phyloP scores from a whole-genome alignment of 148 eudicot genomes.

The Dianthus caryophyllus region DNA sequence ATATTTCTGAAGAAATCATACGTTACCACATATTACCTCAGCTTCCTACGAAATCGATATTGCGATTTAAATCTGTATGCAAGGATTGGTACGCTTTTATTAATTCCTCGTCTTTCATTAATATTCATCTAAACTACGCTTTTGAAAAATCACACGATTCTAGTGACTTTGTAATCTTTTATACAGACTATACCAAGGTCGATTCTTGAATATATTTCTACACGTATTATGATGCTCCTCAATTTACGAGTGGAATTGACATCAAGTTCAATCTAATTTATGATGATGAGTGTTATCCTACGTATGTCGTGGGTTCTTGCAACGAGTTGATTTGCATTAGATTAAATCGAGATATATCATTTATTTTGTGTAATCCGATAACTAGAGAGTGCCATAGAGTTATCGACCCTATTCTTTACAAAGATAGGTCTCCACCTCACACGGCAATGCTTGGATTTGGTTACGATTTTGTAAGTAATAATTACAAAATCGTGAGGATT shows the following conservation, averaged over 20 bases:
- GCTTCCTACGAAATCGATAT: neutral
- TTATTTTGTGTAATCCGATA: neutral
- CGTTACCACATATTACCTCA: neutral
- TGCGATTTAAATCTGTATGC: too few species aligned
- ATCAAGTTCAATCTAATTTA: neutral
- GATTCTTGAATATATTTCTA: neutral
- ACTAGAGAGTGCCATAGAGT: neutral
- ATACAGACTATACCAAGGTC: neutral
- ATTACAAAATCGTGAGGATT: neutral
- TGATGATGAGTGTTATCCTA: neutral
- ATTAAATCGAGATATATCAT: neutral
- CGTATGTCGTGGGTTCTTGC: neutral
- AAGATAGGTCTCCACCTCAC: too few species aligned
- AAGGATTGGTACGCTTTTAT: too few species aligned
- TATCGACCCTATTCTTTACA: neutral
- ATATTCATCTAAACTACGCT: neutral
- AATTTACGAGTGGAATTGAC: neutral
- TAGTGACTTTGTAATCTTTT: neutral
- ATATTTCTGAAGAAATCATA: neutral
- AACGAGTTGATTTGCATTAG: neutral
- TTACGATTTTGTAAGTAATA: neutral
- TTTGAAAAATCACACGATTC: neutral
- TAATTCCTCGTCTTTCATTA: neutral
- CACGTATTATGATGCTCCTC: neutral
- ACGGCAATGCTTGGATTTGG: neutral